Conservation (phyloP, 2,329 filamentous ascomycete species). For the Remersonia thermophila region DNA sequence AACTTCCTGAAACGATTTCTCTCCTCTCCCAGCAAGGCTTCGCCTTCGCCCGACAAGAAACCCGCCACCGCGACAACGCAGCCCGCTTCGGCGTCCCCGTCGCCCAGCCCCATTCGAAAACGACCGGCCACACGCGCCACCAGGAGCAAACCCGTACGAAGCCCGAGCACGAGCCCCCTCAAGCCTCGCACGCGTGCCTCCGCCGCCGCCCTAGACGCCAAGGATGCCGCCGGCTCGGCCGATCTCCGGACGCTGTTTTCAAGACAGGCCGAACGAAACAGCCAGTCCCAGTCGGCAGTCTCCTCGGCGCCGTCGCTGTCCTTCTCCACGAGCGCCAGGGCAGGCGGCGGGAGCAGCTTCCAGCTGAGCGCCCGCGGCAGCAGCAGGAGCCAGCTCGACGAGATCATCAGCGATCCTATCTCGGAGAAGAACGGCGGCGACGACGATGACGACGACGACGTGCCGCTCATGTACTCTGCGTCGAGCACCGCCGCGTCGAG, state of each 20-base stretch:
- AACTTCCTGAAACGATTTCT: constrained; percentile 42
- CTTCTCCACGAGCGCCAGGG: constrained; percentile 16
- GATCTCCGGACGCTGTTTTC: constrained; percentile 50
- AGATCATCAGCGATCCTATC: constrained; percentile 43
- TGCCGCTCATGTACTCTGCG: constrained; percentile 4
- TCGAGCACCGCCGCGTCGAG: constrained; percentile 37
- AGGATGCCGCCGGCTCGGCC: constrained; percentile 35
- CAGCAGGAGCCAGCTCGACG: constrained; percentile 25
- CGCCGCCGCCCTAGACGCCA: too few relatives aligned
- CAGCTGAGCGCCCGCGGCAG: too few relatives aligned
- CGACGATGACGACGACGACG: constrained; percentile 23
- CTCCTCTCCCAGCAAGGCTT: constrained; percentile 15
- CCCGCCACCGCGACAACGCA: background rate
- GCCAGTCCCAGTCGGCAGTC: constrained; percentile 19
- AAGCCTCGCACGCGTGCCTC: constrained; percentile 25
- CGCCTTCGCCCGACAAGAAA: constrained; percentile 38
- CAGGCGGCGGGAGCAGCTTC: background rate
- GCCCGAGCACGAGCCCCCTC: constrained; percentile 34
- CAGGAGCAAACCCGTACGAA: constrained; percentile 19
- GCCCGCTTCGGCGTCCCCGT: constrained; percentile 15
- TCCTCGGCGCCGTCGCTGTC: constrained; percentile 6
- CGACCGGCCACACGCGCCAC: constrained; percentile 13
- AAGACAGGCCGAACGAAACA: constrained; percentile 39
- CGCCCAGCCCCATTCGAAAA: constrained; percentile 25
- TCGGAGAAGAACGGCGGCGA: constrained; percentile 48